A percentile compares a stretch with the other conserved stretches of the same genome.
Conservation (phyloP, 176 grass and related monocot species). For the Saccharum spontaneum region DNA sequence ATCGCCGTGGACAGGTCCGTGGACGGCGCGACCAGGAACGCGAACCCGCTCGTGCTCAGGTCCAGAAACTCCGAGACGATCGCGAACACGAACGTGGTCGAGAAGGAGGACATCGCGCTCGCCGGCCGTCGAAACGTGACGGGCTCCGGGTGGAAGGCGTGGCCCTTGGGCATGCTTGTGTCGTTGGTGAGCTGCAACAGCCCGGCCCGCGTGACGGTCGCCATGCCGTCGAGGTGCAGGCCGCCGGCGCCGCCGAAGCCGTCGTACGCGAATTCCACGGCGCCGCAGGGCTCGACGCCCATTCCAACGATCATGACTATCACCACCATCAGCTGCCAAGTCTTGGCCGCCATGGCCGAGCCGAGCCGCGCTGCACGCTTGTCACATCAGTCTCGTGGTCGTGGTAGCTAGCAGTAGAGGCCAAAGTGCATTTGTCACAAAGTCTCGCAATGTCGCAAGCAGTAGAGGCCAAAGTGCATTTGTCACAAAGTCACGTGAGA, state of each 20-base stretch:
- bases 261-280: constrained; percentile 29
- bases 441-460: neutral
- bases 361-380: neutral
- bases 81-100: constrained; percentile 50
- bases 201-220: constrained; percentile 23
- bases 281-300: neutral
- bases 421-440: neutral
- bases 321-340: neutral
- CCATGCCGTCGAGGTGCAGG: constrained; percentile 39
- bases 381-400: neutral
- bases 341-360: neutral
- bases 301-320: neutral
- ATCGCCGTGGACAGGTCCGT: constrained; percentile 34
- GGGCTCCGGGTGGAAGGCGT: constrained; percentile 37
- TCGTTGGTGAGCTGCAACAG: constrained; percentile 48
- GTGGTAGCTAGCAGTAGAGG: neutral
- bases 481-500: neutral
- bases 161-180: constrained; percentile 42
- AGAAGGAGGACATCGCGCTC: constrained; percentile 26
- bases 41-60: constrained; percentile 52
- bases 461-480: neutral
- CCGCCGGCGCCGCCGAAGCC: constrained; percentile 20
- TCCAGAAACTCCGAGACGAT: constrained; percentile 44
- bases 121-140: constrained; percentile 8
- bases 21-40: constrained; percentile 27